These are phyloP conservation scores for Phytophthora rubi DNA, from an alignment of 352 stramenopile genomes.

Conservation along the genomic window DNA sequence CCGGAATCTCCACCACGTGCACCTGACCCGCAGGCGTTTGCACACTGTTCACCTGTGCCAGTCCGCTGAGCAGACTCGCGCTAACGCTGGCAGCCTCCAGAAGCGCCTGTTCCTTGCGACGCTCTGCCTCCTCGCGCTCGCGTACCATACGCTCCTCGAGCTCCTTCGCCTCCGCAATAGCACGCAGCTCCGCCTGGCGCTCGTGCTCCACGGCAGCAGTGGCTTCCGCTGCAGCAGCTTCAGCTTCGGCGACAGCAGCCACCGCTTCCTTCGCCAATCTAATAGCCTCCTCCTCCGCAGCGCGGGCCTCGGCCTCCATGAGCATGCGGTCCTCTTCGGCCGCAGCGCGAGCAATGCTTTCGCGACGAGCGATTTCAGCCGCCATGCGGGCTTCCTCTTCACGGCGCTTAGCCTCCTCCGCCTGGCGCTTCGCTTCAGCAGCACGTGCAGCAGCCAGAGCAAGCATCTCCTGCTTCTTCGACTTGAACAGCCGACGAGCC, in stretches of 20 bases:
- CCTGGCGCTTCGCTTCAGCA: conserved; percentile 73
- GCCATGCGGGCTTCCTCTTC: conserved; percentile 81
- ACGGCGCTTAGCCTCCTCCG: conserved; percentile 82
- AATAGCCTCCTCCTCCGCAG: conserved; percentile 81
- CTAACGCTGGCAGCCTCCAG: conserved; percentile 78
- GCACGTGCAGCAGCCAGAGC: conserved; percentile 75
- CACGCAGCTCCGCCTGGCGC: conserved; percentile 80
- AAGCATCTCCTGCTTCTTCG: conserved; percentile 88
- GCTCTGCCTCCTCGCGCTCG: conserved; percentile 63
- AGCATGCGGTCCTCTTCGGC: conserved; percentile 64
- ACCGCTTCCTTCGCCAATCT: conserved; percentile 71
- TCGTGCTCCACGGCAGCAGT: conserved; percentile 81
- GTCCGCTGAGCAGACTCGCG: conserved; percentile 71
- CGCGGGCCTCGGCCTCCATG: conserved; percentile 81
- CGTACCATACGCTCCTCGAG: conserved; percentile 71
- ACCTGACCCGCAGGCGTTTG: conserved; percentile 71
- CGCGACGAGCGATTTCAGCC: conserved; percentile 65
- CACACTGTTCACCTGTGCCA: conserved; percentile 84
- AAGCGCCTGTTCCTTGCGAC: conserved; percentile 69
- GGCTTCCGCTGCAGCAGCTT: conserved; percentile 74
- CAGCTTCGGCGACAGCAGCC: conserved; percentile 58
- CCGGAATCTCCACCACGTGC: conserved; percentile 84
- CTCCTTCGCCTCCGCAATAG: conserved; percentile 79
- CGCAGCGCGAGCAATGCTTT: conserved; percentile 74
- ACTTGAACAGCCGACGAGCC: conserved; percentile 78